Evolutionary conservation across 768 basidiomycete genomes (phyloP).

Genomic region (Rhodosporidiobolus odoratus): DNA sequence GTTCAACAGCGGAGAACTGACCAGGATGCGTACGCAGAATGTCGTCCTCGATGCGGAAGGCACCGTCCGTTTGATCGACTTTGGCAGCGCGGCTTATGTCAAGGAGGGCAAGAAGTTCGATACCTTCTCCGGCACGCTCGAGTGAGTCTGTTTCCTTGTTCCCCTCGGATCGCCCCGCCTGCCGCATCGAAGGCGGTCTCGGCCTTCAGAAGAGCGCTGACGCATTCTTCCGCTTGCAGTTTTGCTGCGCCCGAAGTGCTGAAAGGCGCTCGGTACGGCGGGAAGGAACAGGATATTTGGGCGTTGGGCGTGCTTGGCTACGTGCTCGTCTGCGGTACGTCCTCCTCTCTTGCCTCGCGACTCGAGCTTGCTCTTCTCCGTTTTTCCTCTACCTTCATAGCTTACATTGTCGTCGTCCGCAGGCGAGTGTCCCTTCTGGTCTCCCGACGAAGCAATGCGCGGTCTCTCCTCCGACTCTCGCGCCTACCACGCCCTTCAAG

Average conservation of each 20-base stretch:
- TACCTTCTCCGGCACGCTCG: constrained; percentile 50
- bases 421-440: constrained; percentile 87
- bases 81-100: constrained; percentile 65
- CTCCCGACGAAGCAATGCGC: constrained; percentile 71
- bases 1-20: neutral
- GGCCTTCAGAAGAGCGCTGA: neutral
- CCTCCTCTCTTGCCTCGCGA: constrained; percentile 43
- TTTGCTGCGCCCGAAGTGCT: constrained; percentile 96
- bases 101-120: constrained; percentile 50
- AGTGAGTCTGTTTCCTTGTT: constrained; percentile 23
- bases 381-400: neutral
- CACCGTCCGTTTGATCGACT: constrained; percentile 88
- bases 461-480: constrained; percentile 35
- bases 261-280: constrained; percentile 86
- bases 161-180: too few species aligned
- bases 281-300: constrained; percentile 98
- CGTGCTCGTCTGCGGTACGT: constrained; percentile 63
- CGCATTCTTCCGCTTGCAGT: constrained; percentile 21
- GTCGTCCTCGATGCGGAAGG: constrained; percentile 58
- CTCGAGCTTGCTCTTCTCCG: neutral
- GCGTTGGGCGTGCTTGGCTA: constrained; percentile 95
- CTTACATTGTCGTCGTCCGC: constrained; percentile 44
- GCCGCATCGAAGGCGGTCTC: too few species aligned
- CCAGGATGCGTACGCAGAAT: constrained; percentile 19
- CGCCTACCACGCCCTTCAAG: constrained; percentile 35